These are phyloP conservation scores for Aquilaria malaccensis DNA, from an alignment of 345 rosid species.

Conservation along the genomic window DNA sequence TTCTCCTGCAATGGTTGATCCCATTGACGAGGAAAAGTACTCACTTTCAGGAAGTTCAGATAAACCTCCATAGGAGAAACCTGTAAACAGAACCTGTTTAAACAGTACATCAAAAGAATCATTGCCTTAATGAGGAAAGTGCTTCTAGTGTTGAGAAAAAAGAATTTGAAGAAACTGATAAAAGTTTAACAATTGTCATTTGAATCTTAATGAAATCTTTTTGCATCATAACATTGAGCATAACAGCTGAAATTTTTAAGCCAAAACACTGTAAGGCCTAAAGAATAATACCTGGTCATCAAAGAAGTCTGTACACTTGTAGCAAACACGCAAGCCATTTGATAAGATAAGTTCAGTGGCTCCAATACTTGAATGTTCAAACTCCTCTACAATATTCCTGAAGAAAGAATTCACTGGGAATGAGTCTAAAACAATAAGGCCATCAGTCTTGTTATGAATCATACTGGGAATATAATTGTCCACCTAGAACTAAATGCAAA, in stretches of 20 bases:
- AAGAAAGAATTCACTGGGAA: background rate
- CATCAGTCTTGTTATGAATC: too few relatives aligned
- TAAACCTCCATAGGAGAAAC: conserved; percentile 84
- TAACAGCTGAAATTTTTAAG: background rate
- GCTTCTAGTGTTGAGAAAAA: too few relatives aligned
- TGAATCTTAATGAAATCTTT: background rate
- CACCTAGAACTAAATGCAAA: too few relatives aligned
- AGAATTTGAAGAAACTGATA: background rate
- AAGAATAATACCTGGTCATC: conserved; percentile 64
- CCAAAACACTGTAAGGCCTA: background rate
- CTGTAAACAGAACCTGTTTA: conserved; percentile 71
- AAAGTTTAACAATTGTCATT: background rate
- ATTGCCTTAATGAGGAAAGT: too few relatives aligned
- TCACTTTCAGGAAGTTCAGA: conserved; percentile 75
- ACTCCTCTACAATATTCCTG: conserved; percentile 47
- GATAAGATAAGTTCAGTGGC: conserved; percentile 68
- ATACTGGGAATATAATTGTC: too few relatives aligned
- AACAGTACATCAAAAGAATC: conserved; percentile 8
- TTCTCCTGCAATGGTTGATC: conserved; percentile 86
- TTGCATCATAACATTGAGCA: background rate
- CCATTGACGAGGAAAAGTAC: conserved; percentile 79
- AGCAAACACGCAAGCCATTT: conserved; percentile 77
- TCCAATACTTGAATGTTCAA: conserved; percentile 56
- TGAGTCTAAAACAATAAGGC: too few relatives aligned
- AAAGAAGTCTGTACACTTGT: conserved; percentile 71